phyloP scores from a whole-genome alignment of 73 alveolate genomes.

The Diophrys sp. region DNA sequence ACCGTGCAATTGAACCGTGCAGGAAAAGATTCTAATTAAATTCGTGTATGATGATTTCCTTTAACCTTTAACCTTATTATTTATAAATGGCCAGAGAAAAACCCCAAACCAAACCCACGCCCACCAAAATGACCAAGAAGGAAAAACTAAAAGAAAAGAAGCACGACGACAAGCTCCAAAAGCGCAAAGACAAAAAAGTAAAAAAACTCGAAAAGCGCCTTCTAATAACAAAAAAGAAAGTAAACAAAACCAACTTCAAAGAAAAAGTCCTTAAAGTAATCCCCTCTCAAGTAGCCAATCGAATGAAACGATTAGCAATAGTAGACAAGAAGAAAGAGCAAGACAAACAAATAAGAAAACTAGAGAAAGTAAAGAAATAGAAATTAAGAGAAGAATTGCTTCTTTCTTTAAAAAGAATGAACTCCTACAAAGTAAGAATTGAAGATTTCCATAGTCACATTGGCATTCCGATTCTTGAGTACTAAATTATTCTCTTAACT shows the following conservation, averaged over 20 bases:
- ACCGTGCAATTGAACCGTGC: too few relatives aligned
- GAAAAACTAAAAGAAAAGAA: conserved; percentile 38
- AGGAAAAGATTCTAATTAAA: too few relatives aligned
- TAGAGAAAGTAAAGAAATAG: not conserved
- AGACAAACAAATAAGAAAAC: not conserved
- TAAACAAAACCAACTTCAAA: too few relatives aligned
- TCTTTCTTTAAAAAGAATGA: too few relatives aligned
- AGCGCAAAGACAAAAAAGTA: conserved; percentile 4
- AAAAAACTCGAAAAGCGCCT: conserved; percentile 25
- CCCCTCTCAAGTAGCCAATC: not conserved
- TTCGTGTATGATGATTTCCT: too few relatives aligned
- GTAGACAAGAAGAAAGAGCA: not conserved
- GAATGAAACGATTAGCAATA: not conserved
- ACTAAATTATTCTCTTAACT: too few relatives aligned
- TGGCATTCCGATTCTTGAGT: too few relatives aligned
- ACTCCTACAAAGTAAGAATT: too few relatives aligned
- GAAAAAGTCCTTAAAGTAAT: not conserved
- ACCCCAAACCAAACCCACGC: conserved; percentile 16
- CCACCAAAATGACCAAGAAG: conserved; percentile 45
- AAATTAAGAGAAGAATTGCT: conserved; percentile 48
- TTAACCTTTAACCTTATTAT: too few relatives aligned
- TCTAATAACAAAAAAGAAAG: not conserved
- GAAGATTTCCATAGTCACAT: too few relatives aligned
- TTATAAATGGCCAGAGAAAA: conserved; percentile 7
- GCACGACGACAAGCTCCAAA: conserved; percentile 12